Base-by-base conservation (phyloP, 2,329 filamentous ascomycete species). In the Claviceps monticola region DNA sequence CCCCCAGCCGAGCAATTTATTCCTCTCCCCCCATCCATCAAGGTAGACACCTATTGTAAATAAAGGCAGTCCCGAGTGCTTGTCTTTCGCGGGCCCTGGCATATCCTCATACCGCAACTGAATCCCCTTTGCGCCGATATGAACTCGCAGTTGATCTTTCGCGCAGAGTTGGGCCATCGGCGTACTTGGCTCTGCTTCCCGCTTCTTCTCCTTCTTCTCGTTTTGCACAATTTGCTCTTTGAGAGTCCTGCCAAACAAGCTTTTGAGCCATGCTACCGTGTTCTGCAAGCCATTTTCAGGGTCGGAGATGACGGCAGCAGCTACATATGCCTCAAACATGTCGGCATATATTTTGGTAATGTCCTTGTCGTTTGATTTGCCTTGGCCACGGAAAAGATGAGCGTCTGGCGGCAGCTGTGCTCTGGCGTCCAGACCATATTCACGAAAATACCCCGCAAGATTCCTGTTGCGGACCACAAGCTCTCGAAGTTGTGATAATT, bases 321-420 rank as follows among this genome's bases (percentile, higher is more conserved):
- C 90, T 16, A 95, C 79, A 59, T 94, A 96, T 0, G 91, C 86
- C 65, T 97, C 91, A 60, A 96, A 94, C 17, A 96, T 76, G 62
- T 97, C 91, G 8, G 84, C 90, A 52, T 86, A 74, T 9, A 88
- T 80, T 66, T 96, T 96, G 14, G 71, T 76, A 54, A 78, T 74
- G 43, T 75, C 76, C 63, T 76, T 82, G 62, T 61, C 66, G 52
- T 61, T 75, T 5, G 64, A 63, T 11, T 56, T 61, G 14, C 60
- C 60, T 19, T 56, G 57, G 8, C 62, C 60, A 5, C 59, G 49
- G 5, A 55, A 53, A 26, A 60, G 67, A 46, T 56, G 61, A 23
- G 68, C 69, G 55, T 74, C 73, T 2, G 58, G 57, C 1, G 76
- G 83, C 2, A 86, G 69, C 29, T 72, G 73, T 7, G 86, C 76